Percentiles rank a stretch among this genome's conserved stretches.
Evolutionary conservation across 306 rosid species (phyloP).

Genomic region (Vachellia collinsii): DNA sequence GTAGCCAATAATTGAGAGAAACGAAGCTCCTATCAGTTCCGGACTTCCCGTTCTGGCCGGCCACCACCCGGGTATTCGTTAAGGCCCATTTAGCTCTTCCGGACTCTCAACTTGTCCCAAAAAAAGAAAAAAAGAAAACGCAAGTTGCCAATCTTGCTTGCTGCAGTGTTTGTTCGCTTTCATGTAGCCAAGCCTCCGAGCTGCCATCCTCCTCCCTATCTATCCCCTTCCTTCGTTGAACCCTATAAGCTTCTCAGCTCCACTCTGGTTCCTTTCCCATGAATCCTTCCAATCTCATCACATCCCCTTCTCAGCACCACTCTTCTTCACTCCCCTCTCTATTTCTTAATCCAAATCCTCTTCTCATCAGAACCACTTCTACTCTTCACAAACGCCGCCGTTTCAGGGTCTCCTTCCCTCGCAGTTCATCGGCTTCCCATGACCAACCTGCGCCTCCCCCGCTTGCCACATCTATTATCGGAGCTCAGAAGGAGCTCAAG

Average conservation of each 20-base stretch:
- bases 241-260: constrained; percentile 34
- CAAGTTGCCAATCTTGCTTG: not conserved
- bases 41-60: not conserved
- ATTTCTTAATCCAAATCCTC: constrained; percentile 52
- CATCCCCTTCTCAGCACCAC: constrained; percentile 48
- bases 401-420: constrained; percentile 66
- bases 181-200: too few species aligned
- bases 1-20: too few species aligned
- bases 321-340: constrained; percentile 47
- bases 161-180: not conserved
- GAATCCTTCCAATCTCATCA: constrained; percentile 67
- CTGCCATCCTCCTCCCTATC: not conserved
- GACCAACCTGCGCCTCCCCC: constrained; percentile 40
- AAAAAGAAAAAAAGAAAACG: not conserved
- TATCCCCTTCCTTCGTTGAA: constrained; percentile 25
- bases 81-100: not conserved
- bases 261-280: constrained; percentile 32
- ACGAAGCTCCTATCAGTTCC: too few species aligned
- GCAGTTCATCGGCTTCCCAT: constrained; percentile 49
- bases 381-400: constrained; percentile 54
- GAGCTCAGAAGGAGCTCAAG: constrained; percentile 63
- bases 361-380: constrained; percentile 36
- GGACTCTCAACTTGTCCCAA: not conserved
- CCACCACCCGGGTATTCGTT: not conserved
- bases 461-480: constrained; percentile 21